These are phyloP conservation scores for Penicillium verhagenii DNA, from an alignment of 495 filamentous ascomycete species.

Conservation along the genomic window DNA sequence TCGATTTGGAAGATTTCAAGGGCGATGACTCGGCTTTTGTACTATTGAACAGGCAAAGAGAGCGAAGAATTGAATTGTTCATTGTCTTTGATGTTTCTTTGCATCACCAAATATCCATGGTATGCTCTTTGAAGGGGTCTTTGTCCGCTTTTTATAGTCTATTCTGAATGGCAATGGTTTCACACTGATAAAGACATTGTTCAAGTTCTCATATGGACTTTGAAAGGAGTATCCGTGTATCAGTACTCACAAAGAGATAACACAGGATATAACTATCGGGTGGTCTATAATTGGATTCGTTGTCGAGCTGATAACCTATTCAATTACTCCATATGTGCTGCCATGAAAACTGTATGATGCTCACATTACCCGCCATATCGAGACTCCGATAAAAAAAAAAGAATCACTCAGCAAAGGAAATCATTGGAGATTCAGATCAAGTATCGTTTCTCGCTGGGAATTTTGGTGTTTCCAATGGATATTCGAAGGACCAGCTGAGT, in stretches of 20 bases:
- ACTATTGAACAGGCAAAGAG: not conserved
- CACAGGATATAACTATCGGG: no score
- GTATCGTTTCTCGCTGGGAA: not conserved
- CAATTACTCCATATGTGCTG: not conserved
- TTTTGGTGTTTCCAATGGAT: not conserved
- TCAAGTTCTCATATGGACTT: not conserved
- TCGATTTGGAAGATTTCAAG: not conserved
- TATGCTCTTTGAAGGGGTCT: not conserved
- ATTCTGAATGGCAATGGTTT: not conserved
- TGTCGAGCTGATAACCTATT: not conserved
- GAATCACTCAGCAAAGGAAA: no score
- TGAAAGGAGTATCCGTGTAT: not conserved
- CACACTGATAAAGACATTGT: not conserved
- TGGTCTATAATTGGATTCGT: not conserved
- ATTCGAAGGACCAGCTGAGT: not conserved
- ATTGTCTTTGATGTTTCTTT: not conserved
- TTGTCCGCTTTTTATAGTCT: not conserved
- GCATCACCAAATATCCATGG: not conserved
- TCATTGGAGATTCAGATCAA: not conserved
- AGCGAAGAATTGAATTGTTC: not conserved
- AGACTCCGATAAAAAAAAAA: no score
- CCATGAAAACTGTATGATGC: not conserved
- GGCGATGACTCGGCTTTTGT: not conserved
- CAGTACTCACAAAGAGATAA: not conserved
- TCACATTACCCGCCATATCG: no score